A percentile compares a stretch with the other conserved stretches of the same genome.
These are phyloP conservation scores for Secale cereale DNA, from an alignment of 176 grass and related monocot species.

Conservation along the genomic window DNA sequence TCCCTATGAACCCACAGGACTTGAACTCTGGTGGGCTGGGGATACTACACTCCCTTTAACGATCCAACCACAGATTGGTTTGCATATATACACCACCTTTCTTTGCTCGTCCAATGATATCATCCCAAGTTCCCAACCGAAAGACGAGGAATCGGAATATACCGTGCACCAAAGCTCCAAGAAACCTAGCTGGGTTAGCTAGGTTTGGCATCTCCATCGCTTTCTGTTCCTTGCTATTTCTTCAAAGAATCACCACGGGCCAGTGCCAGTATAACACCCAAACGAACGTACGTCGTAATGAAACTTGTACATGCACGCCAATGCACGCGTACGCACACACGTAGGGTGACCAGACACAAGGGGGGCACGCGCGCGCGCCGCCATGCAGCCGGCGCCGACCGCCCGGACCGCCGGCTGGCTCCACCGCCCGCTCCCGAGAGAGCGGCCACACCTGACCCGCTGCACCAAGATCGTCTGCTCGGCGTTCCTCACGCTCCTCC, in stretches of 20 bases:
- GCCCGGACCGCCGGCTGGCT: not conserved
- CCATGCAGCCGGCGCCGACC: not conserved
- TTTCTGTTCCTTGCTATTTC: slow-evolving; percentile 35
- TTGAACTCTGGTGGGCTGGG: too few species aligned
- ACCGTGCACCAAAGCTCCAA: slow-evolving; percentile 10
- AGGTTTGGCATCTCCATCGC: not conserved
- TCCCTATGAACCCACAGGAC: too few species aligned
- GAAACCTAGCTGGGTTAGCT: not conserved
- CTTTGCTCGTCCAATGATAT: not conserved
- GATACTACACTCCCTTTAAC: too few species aligned
- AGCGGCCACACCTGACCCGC: slow-evolving; percentile 40
- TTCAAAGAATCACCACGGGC: slow-evolving; percentile 45
- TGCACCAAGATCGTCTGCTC: slow-evolving; percentile 66
- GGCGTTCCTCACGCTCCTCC: slow-evolving; percentile 47
- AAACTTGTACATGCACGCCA: slow-evolving; percentile 2
- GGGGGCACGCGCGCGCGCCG: not conserved
- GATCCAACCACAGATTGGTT: too few species aligned
- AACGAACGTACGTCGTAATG: not conserved
- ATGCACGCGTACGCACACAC: not conserved
- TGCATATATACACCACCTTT: too few species aligned
- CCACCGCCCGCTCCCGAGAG: slow-evolving; percentile 4
- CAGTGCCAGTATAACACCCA: not conserved
- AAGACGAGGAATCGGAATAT: not conserved
- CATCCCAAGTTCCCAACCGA: not conserved
- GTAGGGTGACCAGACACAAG: not conserved